Evolutionary conservation across 495 filamentous ascomycete genomes (phyloP).

Genomic region (Halenospora varia): DNA sequence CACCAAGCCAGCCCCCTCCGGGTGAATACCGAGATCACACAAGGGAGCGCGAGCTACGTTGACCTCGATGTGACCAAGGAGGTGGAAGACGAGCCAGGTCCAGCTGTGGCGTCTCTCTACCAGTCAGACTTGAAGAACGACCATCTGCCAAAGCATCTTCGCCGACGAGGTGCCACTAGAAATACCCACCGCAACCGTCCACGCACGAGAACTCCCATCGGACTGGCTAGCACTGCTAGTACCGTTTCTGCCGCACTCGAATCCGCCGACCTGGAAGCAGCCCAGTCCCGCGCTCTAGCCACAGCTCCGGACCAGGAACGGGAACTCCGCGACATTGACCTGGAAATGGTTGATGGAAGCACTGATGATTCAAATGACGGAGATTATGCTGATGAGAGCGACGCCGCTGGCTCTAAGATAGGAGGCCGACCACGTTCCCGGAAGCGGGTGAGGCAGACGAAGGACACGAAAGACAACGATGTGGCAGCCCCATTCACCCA

Average conservation of each 20-base stretch:
- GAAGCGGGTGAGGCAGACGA: constrained; percentile 19
- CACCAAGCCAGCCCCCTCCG: no score
- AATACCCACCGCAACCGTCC: constrained; percentile 9
- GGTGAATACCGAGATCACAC: no score
- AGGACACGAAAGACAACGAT: constrained; percentile 12
- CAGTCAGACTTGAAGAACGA: constrained; percentile 14
- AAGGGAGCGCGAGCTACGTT: no score
- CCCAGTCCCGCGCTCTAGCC: constrained; percentile 3
- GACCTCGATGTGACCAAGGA: no score
- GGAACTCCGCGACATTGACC: constrained; percentile 13
- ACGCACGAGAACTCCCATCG: constrained; percentile 2
- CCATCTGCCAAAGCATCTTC: constrained; percentile 8
- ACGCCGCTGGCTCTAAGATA: constrained; percentile 13
- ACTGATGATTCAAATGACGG: constrained; percentile 19
- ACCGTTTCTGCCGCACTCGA: neutral
- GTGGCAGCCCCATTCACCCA: constrained; percentile 8
- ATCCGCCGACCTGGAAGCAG: neutral
- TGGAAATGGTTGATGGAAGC: constrained; percentile 14
- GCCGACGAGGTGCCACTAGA: constrained; percentile 11
- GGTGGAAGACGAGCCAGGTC: no score
- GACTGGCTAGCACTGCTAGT: neutral
- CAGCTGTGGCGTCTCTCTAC: constrained; percentile 15
- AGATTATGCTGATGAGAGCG: constrained; percentile 19
- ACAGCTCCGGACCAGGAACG: constrained; percentile 12
- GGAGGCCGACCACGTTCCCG: constrained; percentile 9